phyloP scores from a whole-genome alignment of 306 rosid species.

The Clitoria ternatea region DNA sequence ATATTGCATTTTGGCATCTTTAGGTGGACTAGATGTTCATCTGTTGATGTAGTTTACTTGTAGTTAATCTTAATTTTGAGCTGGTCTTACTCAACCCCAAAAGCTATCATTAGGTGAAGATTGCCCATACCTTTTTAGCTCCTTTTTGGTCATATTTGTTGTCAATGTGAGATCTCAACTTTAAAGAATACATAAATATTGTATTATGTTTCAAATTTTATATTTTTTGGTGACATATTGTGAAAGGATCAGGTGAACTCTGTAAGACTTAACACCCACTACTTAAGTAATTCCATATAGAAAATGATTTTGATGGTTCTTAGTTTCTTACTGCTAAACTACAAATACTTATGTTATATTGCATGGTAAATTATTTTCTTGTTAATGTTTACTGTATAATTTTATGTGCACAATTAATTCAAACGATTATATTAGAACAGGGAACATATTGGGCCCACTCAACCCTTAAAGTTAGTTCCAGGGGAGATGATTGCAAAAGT shows the following conservation, averaged over 20 bases:
- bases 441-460: neutral
- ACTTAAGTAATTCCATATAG: neutral
- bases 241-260: neutral
- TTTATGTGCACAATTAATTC: neutral
- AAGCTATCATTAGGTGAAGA: too few relatives aligned
- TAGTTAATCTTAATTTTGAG: too few relatives aligned
- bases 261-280: neutral
- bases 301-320: neutral
- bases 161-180: too few relatives aligned
- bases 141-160: too few relatives aligned
- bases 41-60: neutral
- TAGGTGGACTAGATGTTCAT: neutral
- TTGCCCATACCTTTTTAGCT: too few relatives aligned
- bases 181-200: neutral
- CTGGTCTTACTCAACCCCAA: too few relatives aligned
- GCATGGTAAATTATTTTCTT: neutral
- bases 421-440: neutral
- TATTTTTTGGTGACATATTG: neutral
- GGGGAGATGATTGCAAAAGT: neutral
- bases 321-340: neutral
- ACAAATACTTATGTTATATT: neutral
- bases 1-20: neutral
- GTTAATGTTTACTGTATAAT: conserved; percentile 9
- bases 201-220: neutral
- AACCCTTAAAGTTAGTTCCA: neutral